Evolutionary conservation across 768 basidiomycete species (phyloP), one percentile per base, ranked within the genome.

Genomic region (Russula ochroleuca): DNA sequence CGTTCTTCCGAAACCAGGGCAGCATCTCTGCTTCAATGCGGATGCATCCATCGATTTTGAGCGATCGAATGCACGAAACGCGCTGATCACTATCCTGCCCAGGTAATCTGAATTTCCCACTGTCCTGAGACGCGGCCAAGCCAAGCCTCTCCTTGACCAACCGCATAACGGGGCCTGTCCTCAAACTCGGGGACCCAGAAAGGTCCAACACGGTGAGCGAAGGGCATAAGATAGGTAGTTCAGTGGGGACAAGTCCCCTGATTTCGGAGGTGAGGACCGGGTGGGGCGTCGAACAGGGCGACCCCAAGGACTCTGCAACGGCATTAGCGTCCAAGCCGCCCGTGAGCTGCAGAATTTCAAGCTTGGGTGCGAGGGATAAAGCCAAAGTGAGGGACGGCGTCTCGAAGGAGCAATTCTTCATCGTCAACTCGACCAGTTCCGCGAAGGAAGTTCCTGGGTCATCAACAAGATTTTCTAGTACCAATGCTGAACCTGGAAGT

Each of bases 1-100:
- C 60, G 6, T 43, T 53, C 33, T 41, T 57, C 35, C 66, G 68
- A 47, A 68, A 60, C 68, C 66, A 67, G 19, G 68, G 68, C 5
- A 67, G 56, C 9, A 57, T 33, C 37, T 68, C 66, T 8, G 56
- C 66, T 23, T 68, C 68, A 21, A 68, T 68, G 13, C 48, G 56
- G 6, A 55, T 62, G 23, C 68, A 68, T 28, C 55, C 62, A 13
- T 68, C 66, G 14, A 68, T 17, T 25, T 45, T 57, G 52, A 68
- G 59, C 5, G 33, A 33, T 38, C 55, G 58, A 31, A 68, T 57
- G 10, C 35, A 35, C 43, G 56, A 47, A 35, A 68, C 62, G 9
- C 10, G 19, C 52, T 57, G 60, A 28, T 64, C 41, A 15, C 17
- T 35, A 35, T 52, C 51, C 7, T 61, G 25, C 35, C 48, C 54